phyloP scores from a whole-genome alignment of 208 protist species.

The Crithidia mellificae region DNA sequence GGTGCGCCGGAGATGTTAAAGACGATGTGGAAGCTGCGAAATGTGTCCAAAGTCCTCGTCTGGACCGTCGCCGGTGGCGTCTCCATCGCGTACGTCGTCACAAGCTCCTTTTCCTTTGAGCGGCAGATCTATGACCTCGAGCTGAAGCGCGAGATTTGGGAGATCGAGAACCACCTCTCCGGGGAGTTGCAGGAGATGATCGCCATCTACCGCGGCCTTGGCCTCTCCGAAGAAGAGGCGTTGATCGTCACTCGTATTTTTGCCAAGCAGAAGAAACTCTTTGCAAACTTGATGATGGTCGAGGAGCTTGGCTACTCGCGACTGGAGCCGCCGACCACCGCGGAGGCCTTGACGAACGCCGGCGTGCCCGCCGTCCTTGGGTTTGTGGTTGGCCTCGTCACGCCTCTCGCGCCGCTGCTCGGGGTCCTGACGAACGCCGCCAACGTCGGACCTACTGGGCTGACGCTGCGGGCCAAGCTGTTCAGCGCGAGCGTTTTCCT shows the following conservation, averaged over 20 bases:
- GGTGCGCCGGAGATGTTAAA: slow-evolving; percentile 9
- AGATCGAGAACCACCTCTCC: slow-evolving; percentile 91
- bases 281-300: slow-evolving; percentile 95
- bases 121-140: slow-evolving; percentile 84
- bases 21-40: slow-evolving; percentile 17
- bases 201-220: slow-evolving; percentile 91
- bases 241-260: slow-evolving; percentile 85
- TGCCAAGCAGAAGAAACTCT: slow-evolving; percentile 76
- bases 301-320: slow-evolving; percentile 93
- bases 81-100: slow-evolving; percentile 52
- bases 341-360: slow-evolving; percentile 65
- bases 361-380: slow-evolving; percentile 61
- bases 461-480: slow-evolving; percentile 16
- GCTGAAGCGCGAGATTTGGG: slow-evolving; percentile 91
- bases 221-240: slow-evolving; percentile 87
- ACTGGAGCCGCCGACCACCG: slow-evolving; percentile 62
- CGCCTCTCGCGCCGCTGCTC: slow-evolving; percentile 30
- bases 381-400: slow-evolving; percentile 46
- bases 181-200: slow-evolving; percentile 94
- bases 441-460: neutral
- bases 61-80: slow-evolving; percentile 40
- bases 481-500: slow-evolving; percentile 33
- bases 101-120: slow-evolving; percentile 61
- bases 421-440: slow-evolving; percentile 6
- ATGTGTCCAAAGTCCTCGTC: slow-evolving; percentile 39